Base-by-base conservation (phyloP, 2,329 filamentous ascomycete species). In the Aspergillus pseudotamarii region DNA sequence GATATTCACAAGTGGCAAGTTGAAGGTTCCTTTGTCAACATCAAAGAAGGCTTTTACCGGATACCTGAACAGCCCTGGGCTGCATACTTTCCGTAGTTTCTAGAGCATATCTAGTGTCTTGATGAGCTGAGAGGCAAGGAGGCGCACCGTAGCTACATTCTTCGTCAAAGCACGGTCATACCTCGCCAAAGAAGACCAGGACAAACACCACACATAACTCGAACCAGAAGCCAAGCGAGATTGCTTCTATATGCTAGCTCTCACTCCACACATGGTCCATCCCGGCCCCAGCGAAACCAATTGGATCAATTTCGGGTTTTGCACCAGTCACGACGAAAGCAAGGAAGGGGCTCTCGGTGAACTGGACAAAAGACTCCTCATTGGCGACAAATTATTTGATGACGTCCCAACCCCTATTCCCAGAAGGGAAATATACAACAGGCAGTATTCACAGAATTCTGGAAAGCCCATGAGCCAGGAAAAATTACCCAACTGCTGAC, bases 81-180 rank as follows among this genome's bases (percentile, higher is more conserved):
- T 10, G 23, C 16, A 28, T 50, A 50, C 3, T 30, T 50, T 6
- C 16, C 46, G 3, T 50, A 26, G 46, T 30, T 50, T 30, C 26
- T 50, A 26, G 9, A 19, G 23, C 12, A 50, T n/a, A 50, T 14
- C 6, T 12, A 50, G 32, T 30, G 26, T 1, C 23, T 50, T 0
- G 26, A 50, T 30, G n/a, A 12, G 1, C n/a, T n/a, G n/a, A 50
- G 16, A 50, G 23, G 12, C 14, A 11, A 2, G 9, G 26, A 2
- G n/a, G 3, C 16, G 23, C 3, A 26, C 14, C 3, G 23, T 30
- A n/a, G 3, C 14, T 5, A 50, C 14, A 28, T 19, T 50, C 8
- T 30, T 19, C 26, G 46, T 19, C 8, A 4, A 55, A 73, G 30
- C 30, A 19, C 51, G 30, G 1, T 36, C 10, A 2, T 54, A 16